Percentiles rank a stretch among this genome's conserved stretches.
Evolutionary conservation across 1,284 basidiomycete species (phyloP).

Genomic region (Puccinia novopanici): DNA sequence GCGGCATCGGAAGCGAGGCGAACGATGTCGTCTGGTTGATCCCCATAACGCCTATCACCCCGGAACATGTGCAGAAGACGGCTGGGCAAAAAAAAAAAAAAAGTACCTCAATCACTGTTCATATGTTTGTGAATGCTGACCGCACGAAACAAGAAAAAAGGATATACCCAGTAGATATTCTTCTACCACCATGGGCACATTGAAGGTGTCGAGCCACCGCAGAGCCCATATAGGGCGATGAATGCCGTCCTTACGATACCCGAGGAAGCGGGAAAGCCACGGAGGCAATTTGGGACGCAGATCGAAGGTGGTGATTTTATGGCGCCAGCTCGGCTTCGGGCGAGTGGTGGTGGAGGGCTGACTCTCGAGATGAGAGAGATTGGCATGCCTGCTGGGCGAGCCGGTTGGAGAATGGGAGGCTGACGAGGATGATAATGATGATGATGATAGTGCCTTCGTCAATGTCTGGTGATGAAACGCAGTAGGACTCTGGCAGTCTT

Average conservation of each 20-base stretch:
- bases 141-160: not conserved
- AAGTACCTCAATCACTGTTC: too few relatives aligned
- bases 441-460: too few relatives aligned
- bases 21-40: slow-evolving; percentile 9
- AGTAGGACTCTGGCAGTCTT: too few relatives aligned
- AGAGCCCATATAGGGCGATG: slow-evolving; percentile 28
- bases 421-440: too few relatives aligned
- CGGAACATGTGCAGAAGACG: slow-evolving; percentile 5
- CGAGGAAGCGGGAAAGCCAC: slow-evolving; percentile 40
- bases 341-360: not conserved
- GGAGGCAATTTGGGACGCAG: slow-evolving; percentile 33
- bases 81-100: not conserved
- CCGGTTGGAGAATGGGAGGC: not conserved
- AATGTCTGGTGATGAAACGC: too few relatives aligned
- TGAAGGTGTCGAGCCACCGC: slow-evolving; percentile 28
- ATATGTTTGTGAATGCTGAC: not conserved
- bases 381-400: not conserved
- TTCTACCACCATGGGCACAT: slow-evolving; percentile 23
- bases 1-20: slow-evolving; percentile 20
- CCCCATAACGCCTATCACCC: slow-evolving; percentile 20
- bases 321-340: not conserved
- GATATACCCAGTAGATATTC: slow-evolving; percentile 20
- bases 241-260: slow-evolving; percentile 24
- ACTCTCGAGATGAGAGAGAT: slow-evolving; percentile 5
- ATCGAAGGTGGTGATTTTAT: slow-evolving; percentile 10